Evolutionary conservation across 2,329 filamentous ascomycete species (phyloP), one percentile per base, ranked within the genome.

Genomic region (Exophiala lecanii-corni): DNA sequence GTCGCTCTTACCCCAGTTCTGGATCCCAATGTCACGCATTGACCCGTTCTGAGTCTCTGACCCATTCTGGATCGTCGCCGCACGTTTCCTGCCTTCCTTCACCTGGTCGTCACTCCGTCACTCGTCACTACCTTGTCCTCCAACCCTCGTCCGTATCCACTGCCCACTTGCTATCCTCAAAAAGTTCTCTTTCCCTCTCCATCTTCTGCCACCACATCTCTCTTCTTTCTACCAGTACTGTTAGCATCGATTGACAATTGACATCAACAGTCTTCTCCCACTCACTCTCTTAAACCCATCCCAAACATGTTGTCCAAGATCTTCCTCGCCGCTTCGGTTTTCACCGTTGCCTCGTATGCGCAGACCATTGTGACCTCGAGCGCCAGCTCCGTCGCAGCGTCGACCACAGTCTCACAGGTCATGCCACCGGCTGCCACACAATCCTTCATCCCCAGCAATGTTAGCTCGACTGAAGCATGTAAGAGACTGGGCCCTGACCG

Each of bases 401-500:
- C 54, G 7, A 50, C 51, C 15, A 56, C 55, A 15, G 43, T 40
- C n/a, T 52, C 54, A 13, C 55, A 57, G 40, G 39, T 36, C 2
- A 57, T 56, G 55, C 54, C 55, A 33, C 38, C 55, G 2, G 28
- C 16, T 20, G 54, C 54, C 13, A 56, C 54, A 3, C 21, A 32
- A n/a, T 28, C 36, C 28, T 57, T 56, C 47, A 51, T 54, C 38
- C 37, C 46, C 12, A 44, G 43, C 26, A 31, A 30, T 3, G 39
- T 56, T 32, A 42, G 42, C 34, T 19, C 45, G 10, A 40, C 47
- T 21, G 45, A 35, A 25, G 41, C 42, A 34, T 55, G 53, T 55
- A 53, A 54, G 53, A 49, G 36, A 36, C 3, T n/a, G n/a, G n/a
- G n/a, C n/a, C n/a, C n/a, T n/a, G n/a, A n/a, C n/a, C n/a, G n/a